Evolutionary conservation across 1,284 basidiomycete species (phyloP), one percentile per base, ranked within the genome.

Genomic region (Vanrija pseudolonga): DNA sequence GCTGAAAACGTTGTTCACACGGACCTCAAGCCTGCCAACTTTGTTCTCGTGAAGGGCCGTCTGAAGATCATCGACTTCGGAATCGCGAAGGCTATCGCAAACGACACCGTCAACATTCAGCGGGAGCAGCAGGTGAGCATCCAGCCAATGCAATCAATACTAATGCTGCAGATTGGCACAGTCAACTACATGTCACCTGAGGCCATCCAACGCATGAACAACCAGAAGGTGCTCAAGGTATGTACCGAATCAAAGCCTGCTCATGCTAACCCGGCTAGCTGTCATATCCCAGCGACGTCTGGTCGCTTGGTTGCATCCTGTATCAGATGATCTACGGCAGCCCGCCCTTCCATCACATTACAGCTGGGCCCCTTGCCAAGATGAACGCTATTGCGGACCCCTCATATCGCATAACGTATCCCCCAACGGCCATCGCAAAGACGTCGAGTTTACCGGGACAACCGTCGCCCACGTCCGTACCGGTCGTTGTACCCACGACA

Each of bases 161-260:
- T 9, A 6, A 24, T 55, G 44, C 51, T 51, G 24, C 63, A 91
- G 87, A 87, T 96, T 62, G 92, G 92, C 1, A 93, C 91, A 0
- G 87, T 94, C 37, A 95, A 96, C 70, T 96, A 93, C 68, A 96
- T 96, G 92, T 91, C 89, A 32, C 92, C 92, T 0, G 92, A 96
- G 73, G 89, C 91, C 8, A 90, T 93, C 54, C 88, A 90, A 54
- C 66, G 65, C 45, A 77, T 73, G 71, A 78, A 76, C 59, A 72
- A 73, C 48, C 71, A 74, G 55, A 72, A 71, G 44, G 71, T 75
- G 6, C 58, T 76, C 18, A 77, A 77, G 64, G 74, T 74, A 45
- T 57, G 71, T 55, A 14, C n/a, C 4, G 43, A 1, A 24, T 4
- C 32, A 15, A 26, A 4, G 9, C 4, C 22, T 40, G 9, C n/a